Evolutionary conservation across 139 green algal species (phyloP), one percentile per base, ranked within the genome.

Genomic region (Closterium sp.): DNA sequence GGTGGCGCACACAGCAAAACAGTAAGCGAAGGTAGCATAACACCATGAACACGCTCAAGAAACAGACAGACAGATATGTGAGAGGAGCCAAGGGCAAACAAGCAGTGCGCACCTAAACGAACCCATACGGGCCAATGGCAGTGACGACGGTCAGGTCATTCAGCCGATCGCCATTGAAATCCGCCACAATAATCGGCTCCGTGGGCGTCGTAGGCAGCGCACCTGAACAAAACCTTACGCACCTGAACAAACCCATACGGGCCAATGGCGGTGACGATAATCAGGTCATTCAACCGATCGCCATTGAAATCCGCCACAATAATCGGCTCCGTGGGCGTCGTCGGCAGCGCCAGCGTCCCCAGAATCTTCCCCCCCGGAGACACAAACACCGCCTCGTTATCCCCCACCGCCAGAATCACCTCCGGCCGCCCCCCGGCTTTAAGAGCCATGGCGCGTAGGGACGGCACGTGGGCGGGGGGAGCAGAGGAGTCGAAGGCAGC

Each of bases 121-220:
- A 98, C 4, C 95, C 97, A 92, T 97, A 99, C 0, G 98, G n/a
- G 4, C 96, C 96, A 17, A 95, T 79, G 2, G 86, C 28, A 0
- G 93, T 96, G 2, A 97, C 89, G 5, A 99, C 70, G 0, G 99
- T 91, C 2, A 99, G 86, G 91, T 99, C 98, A 24, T 95, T 98
- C 38, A 98, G 95, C 4, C 96, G 95, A 90, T 99, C 97, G 1
- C 97, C 96, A 91, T 98, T 97, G 95, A 98, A 99, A 89, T 99
- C 98, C 29, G 93, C 93, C 27, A 97, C 89, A 34, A 97, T 79
- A 19, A 98, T 91, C 28, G 94, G 94, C 79, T 95, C 86, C 0
- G 94, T 87, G 19, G 95, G 95, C 21, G 94, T 50, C 6, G 94
- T 95, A 0, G 97, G 97, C 84, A 11, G 28, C 85, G 31, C 70